Percentiles rank a stretch among this genome's conserved stretches.
Conservation (phyloP, 768 basidiomycete species). For the Lentinula aciculospora region DNA sequence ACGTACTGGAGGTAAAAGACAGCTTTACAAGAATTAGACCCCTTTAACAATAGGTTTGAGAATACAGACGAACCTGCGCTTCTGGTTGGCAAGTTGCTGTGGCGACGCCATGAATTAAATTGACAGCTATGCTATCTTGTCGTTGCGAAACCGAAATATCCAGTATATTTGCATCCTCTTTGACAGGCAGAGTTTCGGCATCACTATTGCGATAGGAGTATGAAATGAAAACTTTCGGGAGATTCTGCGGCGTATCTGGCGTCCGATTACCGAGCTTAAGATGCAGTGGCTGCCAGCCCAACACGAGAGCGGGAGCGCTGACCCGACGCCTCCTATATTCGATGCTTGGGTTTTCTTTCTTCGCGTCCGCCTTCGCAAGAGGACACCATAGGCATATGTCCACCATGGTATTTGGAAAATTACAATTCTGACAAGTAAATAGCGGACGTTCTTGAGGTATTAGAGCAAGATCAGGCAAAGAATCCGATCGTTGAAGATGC, state of each 20-base stretch:
- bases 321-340: neutral
- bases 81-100: neutral
- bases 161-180: neutral
- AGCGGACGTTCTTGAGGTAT: neutral
- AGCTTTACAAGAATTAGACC: neutral
- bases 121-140: neutral
- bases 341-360: neutral
- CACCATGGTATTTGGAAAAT: neutral
- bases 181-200: neutral
- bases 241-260: neutral
- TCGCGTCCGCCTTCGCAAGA: neutral
- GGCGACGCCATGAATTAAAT: neutral
- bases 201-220: too few relatives aligned
- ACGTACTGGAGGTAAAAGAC: neutral
- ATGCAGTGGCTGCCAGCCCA: neutral
- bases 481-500: neutral
- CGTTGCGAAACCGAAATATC: neutral
- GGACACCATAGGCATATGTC: constrained; percentile 3
- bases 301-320: neutral
- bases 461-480: neutral
- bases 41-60: neutral
- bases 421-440: neutral
- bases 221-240: too few relatives aligned
- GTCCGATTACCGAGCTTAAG: neutral
- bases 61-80: neutral